phyloP scores from a whole-genome alignment of 1,139 yeast species.

The Blastobotrys persicus region DNA sequence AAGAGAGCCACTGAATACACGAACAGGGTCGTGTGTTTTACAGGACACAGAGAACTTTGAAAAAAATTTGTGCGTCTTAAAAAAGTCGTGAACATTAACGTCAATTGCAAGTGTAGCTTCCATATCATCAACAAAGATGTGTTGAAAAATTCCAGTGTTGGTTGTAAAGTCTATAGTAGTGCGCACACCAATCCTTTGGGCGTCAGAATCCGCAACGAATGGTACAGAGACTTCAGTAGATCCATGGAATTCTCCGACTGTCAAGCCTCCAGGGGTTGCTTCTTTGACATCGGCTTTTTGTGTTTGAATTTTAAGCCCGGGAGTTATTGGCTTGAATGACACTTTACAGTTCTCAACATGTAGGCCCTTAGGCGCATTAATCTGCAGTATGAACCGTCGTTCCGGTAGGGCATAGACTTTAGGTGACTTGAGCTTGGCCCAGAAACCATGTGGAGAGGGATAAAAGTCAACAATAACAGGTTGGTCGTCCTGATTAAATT shows the following conservation, averaged over 20 bases:
- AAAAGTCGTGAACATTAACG: constrained; percentile 76
- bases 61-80: constrained; percentile 53
- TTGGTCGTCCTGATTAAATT: constrained; percentile 20
- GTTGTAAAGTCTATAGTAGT: constrained; percentile 16
- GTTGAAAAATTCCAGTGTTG: constrained; percentile 19
- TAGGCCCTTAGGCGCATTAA: constrained; percentile 20
- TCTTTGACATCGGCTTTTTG: constrained; percentile 10
- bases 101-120: constrained; percentile 49
- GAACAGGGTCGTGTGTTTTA: constrained; percentile 53
- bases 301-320: constrained; percentile 19
- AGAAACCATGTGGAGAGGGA: constrained; percentile 25
- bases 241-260: constrained; percentile 1
- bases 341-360: constrained; percentile 17
- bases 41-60: constrained; percentile 70
- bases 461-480: constrained; percentile 24
- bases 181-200: constrained; percentile 9
- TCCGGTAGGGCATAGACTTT: constrained; percentile 22
- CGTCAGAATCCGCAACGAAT: constrained; percentile 15
- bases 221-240: constrained; percentile 7
- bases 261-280: not conserved
- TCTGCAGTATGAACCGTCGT: constrained; percentile 22
- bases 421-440: constrained; percentile 24
- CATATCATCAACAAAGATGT: constrained; percentile 23
- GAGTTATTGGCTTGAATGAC: constrained; percentile 20
- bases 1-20: constrained; percentile 49